Base-by-base conservation (phyloP, 148 eudicot species). In the Camellia japonica region DNA sequence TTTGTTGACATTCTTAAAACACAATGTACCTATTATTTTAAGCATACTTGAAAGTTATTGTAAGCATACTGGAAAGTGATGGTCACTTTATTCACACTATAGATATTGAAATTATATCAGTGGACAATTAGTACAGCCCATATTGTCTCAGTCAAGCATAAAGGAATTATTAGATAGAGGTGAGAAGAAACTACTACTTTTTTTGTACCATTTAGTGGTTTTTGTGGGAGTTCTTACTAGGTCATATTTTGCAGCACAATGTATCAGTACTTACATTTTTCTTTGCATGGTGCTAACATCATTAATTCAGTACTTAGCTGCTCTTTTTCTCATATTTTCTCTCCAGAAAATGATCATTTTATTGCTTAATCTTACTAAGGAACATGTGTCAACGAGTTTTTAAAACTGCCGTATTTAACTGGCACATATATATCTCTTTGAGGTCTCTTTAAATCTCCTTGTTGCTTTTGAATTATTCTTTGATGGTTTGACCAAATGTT, bases 391-490 rank as follows among this genome's bases (percentile, higher is more conserved):
- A 43, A 38, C 3, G 8, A 59, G 46, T 19, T 56, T 16, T 8
- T 74, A 3, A 60, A 19, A 46, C 69, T 44, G 13, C 79, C 8
- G 8, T 51, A 46, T 46, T 58, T 75, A 15, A 15, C 11, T 74
- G 52, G 47, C 60, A 3, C 43, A 38, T 41, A 5, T 30, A 12
- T 10, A n/a, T 59, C 49, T 74, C 14, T 23, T 19, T 7, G 42
- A 46, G 56, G 58, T 63, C 59, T 76, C 10, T 0, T 41, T 60
- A 14, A 41, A 62, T 60, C 0, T 41, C 8, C 13, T 16, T 19
- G 44, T 72, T 18, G 55, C n/a, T 75, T 73, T 30, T 70, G 2
- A 15, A n/a, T 68, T 70, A 18, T 68, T 68, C n/a, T 59, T 52
- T 19, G 62, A 19, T 67, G 42, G 5, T 71, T 62, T 75, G 63